Base-by-base conservation (phyloP, 768 basidiomycete species). In the Favolaschia claudopus region DNA sequence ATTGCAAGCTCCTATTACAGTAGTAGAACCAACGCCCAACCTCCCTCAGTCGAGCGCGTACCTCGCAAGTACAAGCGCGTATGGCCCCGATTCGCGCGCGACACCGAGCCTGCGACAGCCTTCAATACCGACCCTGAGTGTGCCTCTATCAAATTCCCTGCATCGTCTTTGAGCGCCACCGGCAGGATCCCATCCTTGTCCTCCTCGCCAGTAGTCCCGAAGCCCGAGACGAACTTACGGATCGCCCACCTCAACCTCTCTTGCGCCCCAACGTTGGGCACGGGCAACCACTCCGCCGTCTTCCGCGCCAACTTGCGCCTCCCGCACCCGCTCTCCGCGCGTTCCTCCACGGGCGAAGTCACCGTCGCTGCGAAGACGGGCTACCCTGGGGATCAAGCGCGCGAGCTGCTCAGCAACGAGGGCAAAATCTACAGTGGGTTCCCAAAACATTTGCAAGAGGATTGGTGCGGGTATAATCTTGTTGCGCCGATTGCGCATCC, bases 211-310 rank as follows among this genome's bases (percentile, higher is more conserved):
- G 17, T 15, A n/a, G 45, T 43, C 10, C 54, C 52, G 1, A 17
- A 12, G 19, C 56, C 56, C 20, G 13, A 28, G 40, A 44, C 52
- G 6, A 54, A 59, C 36, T 39, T 51, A 25, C 53, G 55, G 36
- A 74, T 74, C 37, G 73, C 72, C 5, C 74, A 76, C 49, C 64
- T 79, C 31, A 70, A 79, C 42, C 52, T 81, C 33, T 67, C 70
- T 8, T 60, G 66, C 6, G 29, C 38, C 2, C 63, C 68, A 33
- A 39, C 5, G 20, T 55, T 78, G 15, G 82, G 79, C 29, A 1
- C 4, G 0, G 80, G 81, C 0, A 28, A 77, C 57, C 81, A 82
- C 63, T 82, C 81, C 0, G 10, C 60, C 44, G 80, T 81, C 7
- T 72, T 74, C 62, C 71, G 71, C 38, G 73, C 70, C 5, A 72